Base-by-base conservation (phyloP, 371 early-diverging fungal species). In the Lichtheimia ramosa region DNA sequence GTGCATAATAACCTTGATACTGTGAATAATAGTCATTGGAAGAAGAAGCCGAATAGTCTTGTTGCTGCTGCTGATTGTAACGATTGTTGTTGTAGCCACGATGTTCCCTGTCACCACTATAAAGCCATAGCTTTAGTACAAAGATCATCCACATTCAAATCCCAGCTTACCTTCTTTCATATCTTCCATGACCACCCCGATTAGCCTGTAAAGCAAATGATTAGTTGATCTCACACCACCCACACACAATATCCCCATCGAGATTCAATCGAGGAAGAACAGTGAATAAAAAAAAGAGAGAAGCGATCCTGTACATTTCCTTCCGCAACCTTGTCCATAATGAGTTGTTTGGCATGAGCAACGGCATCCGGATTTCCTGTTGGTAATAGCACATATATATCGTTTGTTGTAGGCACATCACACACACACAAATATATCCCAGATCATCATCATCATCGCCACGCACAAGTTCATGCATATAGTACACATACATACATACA, bases 301-400 rank as follows among this genome's bases (percentile, higher is more conserved):
- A 65, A 54, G 48, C 43, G 55, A 60, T 40, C 48, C 62, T 64
- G 63, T 65, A 73, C 70, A 65, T 57, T 68, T 72, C 71, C 80
- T 63, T 79, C 82, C 39, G 75, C 71, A 43, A 85, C 81, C 69
- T 85, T 85, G 53, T 83, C 83, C 75, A 71, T 71, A 16, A 85
- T 78, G 14, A 85, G 68, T 48, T 82, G 77, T 53, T 81, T 83
- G 43, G 85, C 85, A 43, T 75, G 64, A 21, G 81, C 79, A 28
- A 85, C 75, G 25, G 78, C 74, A 48, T 83, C 76, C 14, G 85
- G 74, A 5, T 74, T 75, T 63, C 83, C 83, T 64, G 58, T 51
- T 42, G 48, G 43, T 43, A 48, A 15, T 14, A 43, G n/a, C 23
- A 41, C 24, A 20, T 3, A 58, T 43, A 54, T 40, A 49, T 39